Evolutionary conservation across 371 early-diverging fungal genomes (phyloP), one percentile per base, ranked within the genome.

Genomic region (Mucor plumbeus): DNA sequence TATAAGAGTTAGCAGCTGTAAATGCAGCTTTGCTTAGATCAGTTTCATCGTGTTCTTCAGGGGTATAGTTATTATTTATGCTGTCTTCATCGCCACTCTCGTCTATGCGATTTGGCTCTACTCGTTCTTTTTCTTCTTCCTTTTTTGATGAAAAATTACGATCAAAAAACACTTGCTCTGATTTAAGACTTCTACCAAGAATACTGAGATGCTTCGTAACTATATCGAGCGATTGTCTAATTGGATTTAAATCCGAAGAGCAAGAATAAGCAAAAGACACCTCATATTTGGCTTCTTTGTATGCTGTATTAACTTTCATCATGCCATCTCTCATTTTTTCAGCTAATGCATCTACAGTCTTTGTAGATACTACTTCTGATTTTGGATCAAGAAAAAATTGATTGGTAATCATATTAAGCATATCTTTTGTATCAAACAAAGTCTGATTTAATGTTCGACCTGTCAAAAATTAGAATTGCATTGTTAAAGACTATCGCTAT

Each of bases 281-380:
- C 53, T 82, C 82, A 43, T 79, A 79, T 36, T 78, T 79, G 3
- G 82, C 75, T 50, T 82, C 82, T 4, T 61, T 67, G 47, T 82
- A 82, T 7, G 82, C 82, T 14, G 73, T 60, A 44, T 77, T 77
- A 15, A 82, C 77, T 47, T 77, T 79, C 41, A 72, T 56, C 70
- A 77, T 74, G 15, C 75, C 77, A 5, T 53, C 57, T 34, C 79
- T 60, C 74, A 78, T 76, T 31, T 69, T 74, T 13, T 63, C 70
- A 0, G 79, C 73, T 33, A 69, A 38, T 41, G 63, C 66, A 53
- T 78, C 73, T 0, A 81, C 78, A 2, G 59, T 63, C 17, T 72
- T 67, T 14, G 58, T 72, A 7, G 75, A 40, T 0, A 70, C 55
- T 38, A 64, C 61, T 4, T 78, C 75, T 14, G 71, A 58, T 0